phyloP scores from a whole-genome alignment of 2,329 filamentous ascomycete genomes.

The Fusarium transvaalense region DNA sequence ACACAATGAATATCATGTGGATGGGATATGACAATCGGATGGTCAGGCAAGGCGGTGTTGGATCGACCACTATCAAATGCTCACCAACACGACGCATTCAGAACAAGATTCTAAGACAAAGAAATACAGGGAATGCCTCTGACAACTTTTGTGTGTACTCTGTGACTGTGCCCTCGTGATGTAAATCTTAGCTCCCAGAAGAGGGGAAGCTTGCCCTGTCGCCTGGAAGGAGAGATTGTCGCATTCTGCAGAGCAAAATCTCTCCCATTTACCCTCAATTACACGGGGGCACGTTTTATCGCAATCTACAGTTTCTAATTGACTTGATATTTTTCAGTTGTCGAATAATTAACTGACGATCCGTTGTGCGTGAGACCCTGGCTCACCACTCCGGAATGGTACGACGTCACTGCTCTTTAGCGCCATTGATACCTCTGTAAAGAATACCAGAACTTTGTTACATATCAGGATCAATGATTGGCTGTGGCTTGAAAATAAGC shows the following conservation, averaged over 20 bases:
- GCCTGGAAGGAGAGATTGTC: neutral
- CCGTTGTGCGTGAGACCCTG: conserved; percentile 26
- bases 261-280: neutral
- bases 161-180: conserved; percentile 23
- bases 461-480: neutral
- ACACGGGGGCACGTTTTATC: neutral
- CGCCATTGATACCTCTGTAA: neutral
- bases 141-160: conserved; percentile 20
- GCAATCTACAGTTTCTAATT: neutral
- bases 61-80: conserved; percentile 48
- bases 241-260: too few relatives aligned
- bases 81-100: conserved; percentile 45
- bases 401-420: conserved; percentile 31
- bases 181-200: conserved; percentile 1
- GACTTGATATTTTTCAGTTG: neutral
- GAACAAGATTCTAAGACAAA: conserved; percentile 47
- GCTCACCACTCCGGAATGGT: conserved; percentile 3
- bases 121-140: conserved; percentile 44
- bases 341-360: neutral
- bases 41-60: conserved; percentile 51
- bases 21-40: conserved; percentile 50
- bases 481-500: neutral
- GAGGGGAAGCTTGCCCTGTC: neutral
- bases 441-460: neutral
- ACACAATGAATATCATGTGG: conserved; percentile 50